Conservation (phyloP, 2,329 filamentous ascomycete genomes). For the Penicillium capsulatum region DNA sequence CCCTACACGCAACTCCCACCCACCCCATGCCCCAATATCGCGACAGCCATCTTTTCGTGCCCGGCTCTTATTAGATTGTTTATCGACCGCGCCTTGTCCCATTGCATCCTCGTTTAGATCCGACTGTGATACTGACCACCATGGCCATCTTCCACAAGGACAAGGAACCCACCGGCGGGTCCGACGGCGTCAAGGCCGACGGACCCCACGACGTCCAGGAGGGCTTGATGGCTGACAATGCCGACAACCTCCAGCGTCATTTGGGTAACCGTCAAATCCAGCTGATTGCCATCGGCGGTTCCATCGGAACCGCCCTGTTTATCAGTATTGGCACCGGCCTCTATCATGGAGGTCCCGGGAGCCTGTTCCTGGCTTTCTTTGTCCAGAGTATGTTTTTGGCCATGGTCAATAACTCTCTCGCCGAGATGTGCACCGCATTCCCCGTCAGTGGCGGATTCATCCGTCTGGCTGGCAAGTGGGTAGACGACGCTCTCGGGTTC, state of each 20-base stretch:
- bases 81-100: too few species aligned
- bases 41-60: too few species aligned
- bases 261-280: constrained; percentile 24
- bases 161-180: constrained; percentile 11
- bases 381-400: constrained; percentile 31
- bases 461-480: constrained; percentile 42
- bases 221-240: constrained; percentile 26
- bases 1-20: too few species aligned
- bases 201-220: constrained; percentile 19
- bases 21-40: too few species aligned
- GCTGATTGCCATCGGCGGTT: constrained; percentile 40
- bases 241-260: constrained; percentile 22
- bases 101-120: too few species aligned
- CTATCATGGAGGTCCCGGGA: constrained; percentile 36
- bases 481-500: constrained; percentile 45
- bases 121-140: neutral
- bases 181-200: constrained; percentile 13
- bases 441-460: constrained; percentile 43
- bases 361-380: constrained; percentile 36
- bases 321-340: constrained; percentile 39
- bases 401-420: constrained; percentile 40
- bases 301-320: constrained; percentile 39
- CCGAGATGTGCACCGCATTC: constrained; percentile 45
- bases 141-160: constrained; percentile 15
- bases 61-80: too few species aligned